A percentile compares a stretch with the other conserved stretches of the same genome.
These are phyloP conservation scores for Phytophthora boehmeriae DNA, from an alignment of 352 stramenopile genomes.

Conservation along the genomic window DNA sequence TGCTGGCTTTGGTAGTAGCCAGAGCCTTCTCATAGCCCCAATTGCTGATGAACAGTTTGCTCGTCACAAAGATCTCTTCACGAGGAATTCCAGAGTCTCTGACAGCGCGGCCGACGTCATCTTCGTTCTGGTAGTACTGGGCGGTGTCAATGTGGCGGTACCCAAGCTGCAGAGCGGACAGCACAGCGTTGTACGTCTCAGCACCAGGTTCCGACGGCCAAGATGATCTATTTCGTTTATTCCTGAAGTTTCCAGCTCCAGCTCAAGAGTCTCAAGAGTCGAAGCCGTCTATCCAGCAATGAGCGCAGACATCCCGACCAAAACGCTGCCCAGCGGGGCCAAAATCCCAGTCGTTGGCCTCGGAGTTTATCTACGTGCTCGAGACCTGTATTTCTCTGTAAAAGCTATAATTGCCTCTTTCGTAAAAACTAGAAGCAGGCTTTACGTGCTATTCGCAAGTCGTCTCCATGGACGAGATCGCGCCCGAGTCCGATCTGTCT, in stretches of 20 bases:
- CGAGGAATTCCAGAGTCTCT: conserved; percentile 73
- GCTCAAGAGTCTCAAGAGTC: conserved; percentile 13
- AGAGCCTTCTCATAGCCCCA: conserved; percentile 81
- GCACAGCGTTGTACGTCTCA: conserved; percentile 65
- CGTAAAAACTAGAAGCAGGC: too few relatives aligned
- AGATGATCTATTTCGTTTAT: too few relatives aligned
- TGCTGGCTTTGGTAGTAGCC: conserved; percentile 51
- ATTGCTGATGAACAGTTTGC: conserved; percentile 67
- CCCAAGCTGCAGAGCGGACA: conserved; percentile 64
- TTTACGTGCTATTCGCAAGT: too few relatives aligned
- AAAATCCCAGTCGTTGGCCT: conserved; percentile 46
- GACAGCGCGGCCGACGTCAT: conserved; percentile 72
- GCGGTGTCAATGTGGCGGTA: conserved; percentile 93
- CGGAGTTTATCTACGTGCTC: conserved; percentile 36
- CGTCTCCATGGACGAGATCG: too few relatives aligned
- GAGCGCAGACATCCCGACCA: conserved; percentile 17
- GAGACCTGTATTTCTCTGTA: neutral
- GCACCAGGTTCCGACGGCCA: too few relatives aligned
- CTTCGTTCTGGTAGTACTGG: conserved; percentile 88
- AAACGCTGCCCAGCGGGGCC: conserved; percentile 39
- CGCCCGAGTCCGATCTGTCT: too few relatives aligned
- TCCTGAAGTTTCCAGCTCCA: conserved; percentile 14
- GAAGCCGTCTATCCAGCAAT: conserved; percentile 2
- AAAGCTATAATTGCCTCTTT: neutral
- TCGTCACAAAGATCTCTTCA: conserved; percentile 85